Base-by-base conservation (phyloP, 139 green algal genomes). In the Ettlia oleoabundans region DNA sequence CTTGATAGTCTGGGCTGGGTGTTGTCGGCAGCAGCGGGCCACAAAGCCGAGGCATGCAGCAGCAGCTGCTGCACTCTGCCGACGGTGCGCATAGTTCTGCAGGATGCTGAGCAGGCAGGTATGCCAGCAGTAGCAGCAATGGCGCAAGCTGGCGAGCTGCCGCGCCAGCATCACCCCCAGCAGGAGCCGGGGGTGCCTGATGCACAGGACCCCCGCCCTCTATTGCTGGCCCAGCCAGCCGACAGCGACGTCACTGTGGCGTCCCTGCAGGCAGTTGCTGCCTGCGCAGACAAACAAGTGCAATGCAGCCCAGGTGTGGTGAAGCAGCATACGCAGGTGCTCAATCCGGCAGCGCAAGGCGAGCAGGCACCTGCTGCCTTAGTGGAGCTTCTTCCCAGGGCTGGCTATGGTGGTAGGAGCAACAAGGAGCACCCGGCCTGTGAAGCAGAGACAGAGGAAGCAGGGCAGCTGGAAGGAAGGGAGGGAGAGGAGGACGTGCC, bases 21-120 rank as follows among this genome's bases (percentile, higher is more conserved):
- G 42, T 4, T 28, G 28, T 18, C 47, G 43, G 47, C 33, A 9
- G 63, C 63, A 40, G 18, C 30, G 72, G 21, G 32, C 51, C 22
- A 8, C 13, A 22, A 51, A 21, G 51, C 28, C 32, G 19, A 24
- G 26, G 19, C 22, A 13, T 26, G 47, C 38, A 3, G 41, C 33
- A 38, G 40, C 40, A 73, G 53, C 53, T 84, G 79, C 53, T 84
- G 79, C 53, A 30, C 67, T 1, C 79, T 84, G 52, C 52, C 67
- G 1, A 1, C 38, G 1, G 68, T 79, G 53, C 53, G 30, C 53
- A 71, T 84, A n/a, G n/a, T n/a, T n/a, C n/a, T n/a, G n/a, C n/a
- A n/a, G n/a, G n/a, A n/a, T n/a, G n/a, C n/a, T n/a, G n/a, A n/a
- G n/a, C n/a, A n/a, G n/a, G n/a, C n/a, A n/a, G n/a, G n/a, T n/a